Conservation (phyloP, 805 yeast genomes). For the Kuraishia hungarica region DNA sequence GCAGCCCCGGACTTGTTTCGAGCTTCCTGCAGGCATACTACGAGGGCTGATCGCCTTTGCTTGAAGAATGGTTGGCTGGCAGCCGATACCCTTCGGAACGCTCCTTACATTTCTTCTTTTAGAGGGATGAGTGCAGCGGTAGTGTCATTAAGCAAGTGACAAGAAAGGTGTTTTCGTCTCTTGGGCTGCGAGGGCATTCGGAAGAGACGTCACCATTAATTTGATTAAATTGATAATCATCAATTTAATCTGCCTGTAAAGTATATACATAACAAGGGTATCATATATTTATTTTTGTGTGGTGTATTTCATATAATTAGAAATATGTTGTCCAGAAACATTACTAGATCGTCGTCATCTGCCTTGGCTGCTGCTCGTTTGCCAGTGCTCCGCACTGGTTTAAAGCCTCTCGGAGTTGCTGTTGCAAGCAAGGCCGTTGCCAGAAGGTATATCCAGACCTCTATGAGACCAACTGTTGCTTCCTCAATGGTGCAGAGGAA, state of each 20-base stretch:
- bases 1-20: neutral
- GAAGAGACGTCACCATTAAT: neutral
- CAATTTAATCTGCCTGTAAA: neutral
- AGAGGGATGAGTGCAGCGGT: neutral
- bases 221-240: neutral
- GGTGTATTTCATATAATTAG: neutral
- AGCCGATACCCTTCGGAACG: neutral
- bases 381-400: neutral
- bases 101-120: neutral
- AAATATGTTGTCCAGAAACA: neutral
- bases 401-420: neutral
- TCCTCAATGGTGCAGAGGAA: neutral
- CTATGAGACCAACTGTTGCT: constrained; percentile 1
- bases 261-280: neutral
- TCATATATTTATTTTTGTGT: too few species aligned
- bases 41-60: neutral
- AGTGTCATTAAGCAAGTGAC: neutral
- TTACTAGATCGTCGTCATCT: neutral
- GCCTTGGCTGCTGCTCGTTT: neutral
- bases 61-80: neutral
- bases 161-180: neutral
- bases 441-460: constrained; percentile 2
- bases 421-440: neutral
- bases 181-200: neutral
- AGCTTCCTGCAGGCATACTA: neutral